Conservation (phyloP, 2,329 filamentous ascomycete genomes). For the Amauroascus niger region DNA sequence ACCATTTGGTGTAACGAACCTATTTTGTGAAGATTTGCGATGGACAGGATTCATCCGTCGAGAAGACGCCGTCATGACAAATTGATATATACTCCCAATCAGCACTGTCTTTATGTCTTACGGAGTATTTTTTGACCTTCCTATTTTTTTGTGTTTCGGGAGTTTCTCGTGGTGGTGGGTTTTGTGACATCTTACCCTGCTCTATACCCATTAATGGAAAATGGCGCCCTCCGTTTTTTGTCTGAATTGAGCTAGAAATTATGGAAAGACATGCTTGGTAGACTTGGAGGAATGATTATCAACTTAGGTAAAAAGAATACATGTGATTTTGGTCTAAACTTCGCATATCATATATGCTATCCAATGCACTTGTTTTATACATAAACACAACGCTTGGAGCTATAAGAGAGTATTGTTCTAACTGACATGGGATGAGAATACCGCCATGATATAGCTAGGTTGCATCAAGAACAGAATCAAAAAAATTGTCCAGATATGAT, state of each 20-base stretch:
- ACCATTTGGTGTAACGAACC: no score
- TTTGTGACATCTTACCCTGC: background rate
- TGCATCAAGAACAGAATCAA: background rate
- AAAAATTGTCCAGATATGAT: background rate
- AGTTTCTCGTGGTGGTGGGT: background rate
- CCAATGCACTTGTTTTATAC: no score
- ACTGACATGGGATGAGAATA: no score
- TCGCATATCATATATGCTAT: no score
- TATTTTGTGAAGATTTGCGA: no score
- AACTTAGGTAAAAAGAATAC: no score
- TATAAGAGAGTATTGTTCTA: no score
- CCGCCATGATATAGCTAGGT: background rate
- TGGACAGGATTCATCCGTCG: no score
- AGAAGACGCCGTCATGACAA: background rate
- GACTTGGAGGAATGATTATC: no score
- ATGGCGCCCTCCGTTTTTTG: background rate
- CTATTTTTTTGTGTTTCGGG: background rate
- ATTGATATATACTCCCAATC: background rate
- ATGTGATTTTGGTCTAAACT: no score
- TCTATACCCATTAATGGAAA: conserved; percentile 7
- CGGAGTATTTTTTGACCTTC: background rate
- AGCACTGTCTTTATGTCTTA: background rate
- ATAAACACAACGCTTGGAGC: background rate
- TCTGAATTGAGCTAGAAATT: background rate
- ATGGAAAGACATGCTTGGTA: no score